Percentiles rank a stretch among this genome's conserved stretches.
Evolutionary conservation across 176 grass and related monocot genomes (phyloP).

Genomic region (Tuctoria greenei): DNA sequence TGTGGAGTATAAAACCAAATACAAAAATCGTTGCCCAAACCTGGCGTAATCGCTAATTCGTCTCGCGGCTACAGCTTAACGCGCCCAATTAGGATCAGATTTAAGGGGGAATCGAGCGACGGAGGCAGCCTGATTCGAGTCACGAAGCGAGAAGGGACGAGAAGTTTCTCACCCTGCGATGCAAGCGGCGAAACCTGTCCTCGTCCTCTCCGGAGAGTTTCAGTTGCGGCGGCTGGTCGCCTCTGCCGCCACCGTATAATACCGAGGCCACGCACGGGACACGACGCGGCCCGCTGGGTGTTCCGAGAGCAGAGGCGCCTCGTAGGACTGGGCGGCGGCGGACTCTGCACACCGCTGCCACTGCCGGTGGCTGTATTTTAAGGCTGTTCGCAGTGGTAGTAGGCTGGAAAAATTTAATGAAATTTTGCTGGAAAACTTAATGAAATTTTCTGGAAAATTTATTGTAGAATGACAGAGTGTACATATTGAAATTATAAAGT

Average conservation of each 20-base stretch:
- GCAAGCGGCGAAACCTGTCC: not conserved
- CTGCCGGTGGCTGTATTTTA: not conserved
- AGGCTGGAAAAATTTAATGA: too few species aligned
- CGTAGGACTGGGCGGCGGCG: slow-evolving; percentile 2
- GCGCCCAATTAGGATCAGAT: not conserved
- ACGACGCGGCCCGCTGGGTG: slow-evolving; percentile 13
- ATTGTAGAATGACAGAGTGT: too few species aligned
- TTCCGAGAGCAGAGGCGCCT: slow-evolving; percentile 37
- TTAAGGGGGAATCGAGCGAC: not conserved
- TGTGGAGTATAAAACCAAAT: not conserved
- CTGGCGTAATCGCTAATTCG: not conserved
- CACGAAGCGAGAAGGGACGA: not conserved
- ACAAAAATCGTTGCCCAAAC: not conserved
- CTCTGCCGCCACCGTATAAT: slow-evolving; percentile 27
- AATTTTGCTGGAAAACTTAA: too few species aligned
- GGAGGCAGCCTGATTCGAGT: not conserved
- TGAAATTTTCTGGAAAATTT: too few species aligned
- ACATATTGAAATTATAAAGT: too few species aligned
- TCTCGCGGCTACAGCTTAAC: not conserved
- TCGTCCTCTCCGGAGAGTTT: not conserved
- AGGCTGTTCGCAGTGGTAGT: too few species aligned
- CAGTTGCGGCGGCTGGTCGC: not conserved
- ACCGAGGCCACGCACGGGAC: not conserved
- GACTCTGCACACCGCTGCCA: not conserved
- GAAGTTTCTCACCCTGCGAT: slow-evolving; percentile 3